Evolutionary conservation across 306 rosid species (phyloP), one percentile per base, ranked within the genome.

Genomic region (Quercus dentata): DNA sequence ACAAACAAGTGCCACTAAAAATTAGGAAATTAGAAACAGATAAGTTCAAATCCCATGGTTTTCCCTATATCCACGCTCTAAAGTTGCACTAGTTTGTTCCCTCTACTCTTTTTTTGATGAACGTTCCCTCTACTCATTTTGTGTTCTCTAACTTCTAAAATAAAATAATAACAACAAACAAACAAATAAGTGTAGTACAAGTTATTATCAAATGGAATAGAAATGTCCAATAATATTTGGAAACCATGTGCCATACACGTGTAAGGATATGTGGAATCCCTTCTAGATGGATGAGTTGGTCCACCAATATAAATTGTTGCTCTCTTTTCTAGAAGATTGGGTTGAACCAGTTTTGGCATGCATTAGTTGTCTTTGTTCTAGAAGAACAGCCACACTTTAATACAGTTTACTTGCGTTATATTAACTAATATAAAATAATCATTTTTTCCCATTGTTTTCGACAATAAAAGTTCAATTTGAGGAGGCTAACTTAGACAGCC

Each of bases 341-440:
- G 72, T 31, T 21, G 25, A 10, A 8, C 25, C 51, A 8, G 38
- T 68, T 68, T 33, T 35, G 38, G 72, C 72, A 35, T 64, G 8
- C 54, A 49, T 35, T 10, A 35, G 23, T 28, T 68, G 41, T 68
- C 10, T 19, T 35, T 55, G 82, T 87, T 87, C 89, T 85, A 87
- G 93, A 89, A 87, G 51, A 51, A 17, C 61, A 13, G n/a, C n/a
- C 69, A 57, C 77, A 71, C 71, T 71, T 52, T 4, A 56, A 19
- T 6, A 25, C 63, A 38, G 51, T 77, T 46, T 30, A 17, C n/a
- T 55, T 56, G 13, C 31, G 6, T 27, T 20, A 27, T 69, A 3
- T 8, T 83, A 38, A 38, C 44, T 38, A 38, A 41, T 7, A 41
- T 38, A 38, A 38, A 38, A 38, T 38, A 38, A 38, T 38, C 46